Percentiles rank a stretch among this genome's conserved stretches.
phyloP scores from a whole-genome alignment of 805 yeast species.

The Wickerhamiella kazuoi region DNA sequence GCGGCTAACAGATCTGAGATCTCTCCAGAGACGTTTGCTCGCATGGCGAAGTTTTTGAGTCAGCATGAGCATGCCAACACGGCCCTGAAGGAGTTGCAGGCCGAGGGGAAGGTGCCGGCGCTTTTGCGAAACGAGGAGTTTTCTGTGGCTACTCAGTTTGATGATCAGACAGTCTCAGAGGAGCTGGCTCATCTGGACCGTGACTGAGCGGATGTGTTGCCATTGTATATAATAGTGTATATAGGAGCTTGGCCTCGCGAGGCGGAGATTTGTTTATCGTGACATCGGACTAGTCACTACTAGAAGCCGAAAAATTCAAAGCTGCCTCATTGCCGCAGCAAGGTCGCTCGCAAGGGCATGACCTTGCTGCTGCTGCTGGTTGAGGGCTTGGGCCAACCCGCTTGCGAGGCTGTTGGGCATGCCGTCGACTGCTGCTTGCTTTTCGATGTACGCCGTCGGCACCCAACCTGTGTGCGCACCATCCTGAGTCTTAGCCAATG shows the following conservation, averaged over 20 bases:
- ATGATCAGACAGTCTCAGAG: too few species aligned
- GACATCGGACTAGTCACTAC: too few species aligned
- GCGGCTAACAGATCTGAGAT: not conserved
- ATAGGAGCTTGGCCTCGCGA: too few species aligned
- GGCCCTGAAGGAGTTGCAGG: not conserved
- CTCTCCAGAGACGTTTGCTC: not conserved
- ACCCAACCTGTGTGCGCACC: constrained; percentile 88
- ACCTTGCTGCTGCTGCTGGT: constrained; percentile 11
- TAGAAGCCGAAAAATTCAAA: too few species aligned
- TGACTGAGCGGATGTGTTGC: too few species aligned
- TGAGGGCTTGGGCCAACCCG: constrained; percentile 11
- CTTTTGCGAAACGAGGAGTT: too few species aligned
- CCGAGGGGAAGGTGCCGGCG: not conserved
- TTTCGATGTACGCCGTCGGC: constrained; percentile 74
- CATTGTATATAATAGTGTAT: too few species aligned
- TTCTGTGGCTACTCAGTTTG: too few species aligned
- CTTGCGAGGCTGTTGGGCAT: constrained; percentile 9
- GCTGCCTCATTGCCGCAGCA: constrained; percentile 11
- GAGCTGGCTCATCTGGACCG: too few species aligned
- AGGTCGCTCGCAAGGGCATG: constrained; percentile 14
- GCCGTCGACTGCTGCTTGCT: constrained; percentile 6
- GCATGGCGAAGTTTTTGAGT: not conserved
- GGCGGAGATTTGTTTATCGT: too few species aligned
- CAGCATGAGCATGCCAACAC: not conserved
- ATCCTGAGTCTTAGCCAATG: constrained; percentile 62